Evolutionary conservation across 176 grass and related monocot genomes (phyloP), one percentile per base, ranked within the genome.

Genomic region (Triticum monococcum): DNA sequence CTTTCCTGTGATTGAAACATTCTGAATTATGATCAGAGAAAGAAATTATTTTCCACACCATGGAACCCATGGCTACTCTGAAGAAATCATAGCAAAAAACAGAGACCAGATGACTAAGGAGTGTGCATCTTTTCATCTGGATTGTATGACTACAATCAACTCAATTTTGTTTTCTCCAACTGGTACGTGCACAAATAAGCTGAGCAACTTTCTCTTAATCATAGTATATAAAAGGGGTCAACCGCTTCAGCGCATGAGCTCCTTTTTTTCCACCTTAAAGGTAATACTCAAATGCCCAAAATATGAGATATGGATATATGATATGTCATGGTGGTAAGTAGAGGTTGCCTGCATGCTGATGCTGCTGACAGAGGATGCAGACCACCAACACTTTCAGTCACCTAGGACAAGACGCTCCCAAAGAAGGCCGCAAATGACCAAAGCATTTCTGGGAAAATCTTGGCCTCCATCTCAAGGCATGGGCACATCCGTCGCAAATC

Each of bases 301-400:
- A 18, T 54, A 0, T 54, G 1, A 54, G 1, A 18, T 54, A 54
- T 54, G 50, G 16, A 81, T 28, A 64, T 14, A 83, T 12, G 14
- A 79, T 35, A 60, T 45, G 22, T 28, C 46, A 76, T 72, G 5
- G 48, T 28, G n/a, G 8, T 68, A 66, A n/a, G n/a, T n/a, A 68
- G 61, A 46, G 62, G 36, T 46, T 67, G 48, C 16, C 12, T 54
- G 50, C 7, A 76, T 77, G 78, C 45, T 46, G 45, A 4, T 46
- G 45, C 77, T 81, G 46, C 35, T 81, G 83, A 81, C 61, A 12
- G 68, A 86, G 70, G 22, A 38, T 57, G 67, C 72, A 83, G 61
- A 72, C 32, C 8, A 83, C 54, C 84, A 83, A 64, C 5, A 82
- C 64, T 54, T 71, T 75, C 62, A 63, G 78, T 63, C 63, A 18